Evolutionary conservation across 805 yeast genomes (phyloP).

Genomic region (Saturnispora galanensis): DNA sequence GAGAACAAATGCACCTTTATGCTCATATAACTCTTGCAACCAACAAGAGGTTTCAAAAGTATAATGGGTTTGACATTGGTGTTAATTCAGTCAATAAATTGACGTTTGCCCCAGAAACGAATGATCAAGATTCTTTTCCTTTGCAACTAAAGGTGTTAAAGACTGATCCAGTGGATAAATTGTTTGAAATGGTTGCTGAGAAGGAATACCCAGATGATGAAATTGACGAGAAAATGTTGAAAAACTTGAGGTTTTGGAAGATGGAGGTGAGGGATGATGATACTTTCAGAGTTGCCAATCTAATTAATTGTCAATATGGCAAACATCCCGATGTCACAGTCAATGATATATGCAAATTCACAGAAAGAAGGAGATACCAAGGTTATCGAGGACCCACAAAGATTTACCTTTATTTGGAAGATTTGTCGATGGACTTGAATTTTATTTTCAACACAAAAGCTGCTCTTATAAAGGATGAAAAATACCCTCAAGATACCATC

Average conservation of each 20-base stretch:
- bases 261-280: conserved; percentile 60
- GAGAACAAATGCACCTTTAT: conserved; percentile 64
- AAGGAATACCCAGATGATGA: conserved; percentile 28
- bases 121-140: conserved; percentile 40
- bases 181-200: conserved; percentile 41
- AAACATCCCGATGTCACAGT: conserved; percentile 30
- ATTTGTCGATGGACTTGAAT: conserved; percentile 34
- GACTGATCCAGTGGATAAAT: conserved; percentile 40
- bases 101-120: conserved; percentile 41
- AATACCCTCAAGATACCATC: conserved; percentile 6
- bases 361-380: conserved; percentile 26
- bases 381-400: conserved; percentile 35
- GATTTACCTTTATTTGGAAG: conserved; percentile 56
- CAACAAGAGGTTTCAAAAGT: conserved; percentile 41
- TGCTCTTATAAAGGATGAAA: conserved; percentile 8
- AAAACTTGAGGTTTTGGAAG: conserved; percentile 47
- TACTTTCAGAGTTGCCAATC: conserved; percentile 54
- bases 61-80: conserved; percentile 68
- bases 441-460: conserved; percentile 22
- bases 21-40: conserved; percentile 50
- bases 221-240: conserved; percentile 12
- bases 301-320: conserved; percentile 24
- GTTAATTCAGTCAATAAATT: conserved; percentile 43
- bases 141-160: conserved; percentile 42
- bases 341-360: conserved; percentile 39